A percentile compares a stretch with the other conserved stretches of the same genome.
phyloP scores from a whole-genome alignment of 2,329 filamentous ascomycete genomes.

The Neurospora sp. region DNA sequence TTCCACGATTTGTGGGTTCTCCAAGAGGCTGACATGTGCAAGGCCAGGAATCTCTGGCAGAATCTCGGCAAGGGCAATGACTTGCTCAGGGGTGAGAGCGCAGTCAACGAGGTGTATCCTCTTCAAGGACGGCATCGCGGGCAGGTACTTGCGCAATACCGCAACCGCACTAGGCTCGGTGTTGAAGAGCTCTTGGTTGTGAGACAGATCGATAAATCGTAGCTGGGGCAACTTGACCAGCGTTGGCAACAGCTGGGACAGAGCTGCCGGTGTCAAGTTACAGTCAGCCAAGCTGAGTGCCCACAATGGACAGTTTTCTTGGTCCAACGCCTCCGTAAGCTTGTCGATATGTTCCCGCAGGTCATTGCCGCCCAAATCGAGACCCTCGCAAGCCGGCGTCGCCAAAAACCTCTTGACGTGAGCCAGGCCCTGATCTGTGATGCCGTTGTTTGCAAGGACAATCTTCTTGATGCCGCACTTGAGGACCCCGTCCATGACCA shows the following conservation, averaged over 20 bases:
- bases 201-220: constrained; percentile 83
- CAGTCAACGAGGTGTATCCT: constrained; percentile 82
- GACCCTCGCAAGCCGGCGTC: constrained; percentile 69
- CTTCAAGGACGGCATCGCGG: constrained; percentile 66
- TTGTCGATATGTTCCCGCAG: constrained; percentile 43
- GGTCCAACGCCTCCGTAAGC: constrained; percentile 41
- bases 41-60: constrained; percentile 72
- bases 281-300: constrained; percentile 81
- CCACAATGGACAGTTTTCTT: constrained; percentile 52
- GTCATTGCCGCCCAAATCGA: constrained; percentile 84
- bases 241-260: constrained; percentile 66
- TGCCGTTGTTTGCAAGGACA: constrained; percentile 71
- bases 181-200: constrained; percentile 74
- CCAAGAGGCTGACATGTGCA: constrained; percentile 77
- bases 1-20: constrained; percentile 63
- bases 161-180: constrained; percentile 62
- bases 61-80: constrained; percentile 82
- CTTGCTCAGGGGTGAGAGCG: constrained; percentile 74
- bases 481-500: constrained; percentile 72
- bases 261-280: constrained; percentile 60
- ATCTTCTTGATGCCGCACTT: constrained; percentile 68
- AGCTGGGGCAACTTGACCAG: constrained; percentile 62
- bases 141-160: constrained; percentile 72
- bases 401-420: constrained; percentile 70
- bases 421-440: constrained; percentile 62